Evolutionary conservation across 2,329 filamentous ascomycete genomes (phyloP).

Genomic region (Orbilia oligospora): DNA sequence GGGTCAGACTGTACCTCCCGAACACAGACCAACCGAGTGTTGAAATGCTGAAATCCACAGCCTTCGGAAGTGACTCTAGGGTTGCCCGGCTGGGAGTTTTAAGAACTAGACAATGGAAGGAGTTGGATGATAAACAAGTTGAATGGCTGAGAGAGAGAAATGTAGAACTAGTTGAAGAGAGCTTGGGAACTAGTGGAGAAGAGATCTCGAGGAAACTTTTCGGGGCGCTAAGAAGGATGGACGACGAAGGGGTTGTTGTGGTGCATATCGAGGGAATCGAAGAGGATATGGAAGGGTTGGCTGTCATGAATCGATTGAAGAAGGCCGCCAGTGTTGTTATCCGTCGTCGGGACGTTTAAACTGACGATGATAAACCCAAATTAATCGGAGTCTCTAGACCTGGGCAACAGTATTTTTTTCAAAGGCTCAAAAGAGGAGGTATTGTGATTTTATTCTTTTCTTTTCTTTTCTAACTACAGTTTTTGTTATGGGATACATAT

Average conservation of each 20-base stretch:
- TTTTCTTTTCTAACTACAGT: constrained; percentile 4
- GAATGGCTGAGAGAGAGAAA: constrained; percentile 65
- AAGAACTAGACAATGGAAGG: constrained; percentile 72
- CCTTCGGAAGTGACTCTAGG: constrained; percentile 62
- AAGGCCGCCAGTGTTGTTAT: constrained; percentile 76
- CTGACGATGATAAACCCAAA: neutral
- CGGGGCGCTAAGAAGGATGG: constrained; percentile 86
- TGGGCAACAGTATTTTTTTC: neutral
- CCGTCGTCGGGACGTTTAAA: constrained; percentile 50
- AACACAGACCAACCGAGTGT: constrained; percentile 66
- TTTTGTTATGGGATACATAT: constrained; percentile 28
- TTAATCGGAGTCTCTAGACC: neutral
- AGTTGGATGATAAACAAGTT: constrained; percentile 61
- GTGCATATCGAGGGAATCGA: constrained; percentile 93
- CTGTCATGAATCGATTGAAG: constrained; percentile 85
- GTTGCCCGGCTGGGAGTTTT: constrained; percentile 70
- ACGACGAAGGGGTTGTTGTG: constrained; percentile 81
- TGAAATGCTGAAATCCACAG: constrained; percentile 65
- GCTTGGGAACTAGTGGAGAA: constrained; percentile 78
- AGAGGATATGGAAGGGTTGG: constrained; percentile 84
- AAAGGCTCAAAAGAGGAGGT: constrained; percentile 5
- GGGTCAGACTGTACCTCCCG: constrained; percentile 84
- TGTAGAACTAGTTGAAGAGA: constrained; percentile 75
- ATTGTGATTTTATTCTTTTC: constrained; percentile 22
- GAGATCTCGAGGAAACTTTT: constrained; percentile 90